A percentile compares a stretch with the other conserved stretches of the same genome.
Evolutionary conservation across 306 rosid genomes (phyloP).

Genomic region (Rosa multiflora): DNA sequence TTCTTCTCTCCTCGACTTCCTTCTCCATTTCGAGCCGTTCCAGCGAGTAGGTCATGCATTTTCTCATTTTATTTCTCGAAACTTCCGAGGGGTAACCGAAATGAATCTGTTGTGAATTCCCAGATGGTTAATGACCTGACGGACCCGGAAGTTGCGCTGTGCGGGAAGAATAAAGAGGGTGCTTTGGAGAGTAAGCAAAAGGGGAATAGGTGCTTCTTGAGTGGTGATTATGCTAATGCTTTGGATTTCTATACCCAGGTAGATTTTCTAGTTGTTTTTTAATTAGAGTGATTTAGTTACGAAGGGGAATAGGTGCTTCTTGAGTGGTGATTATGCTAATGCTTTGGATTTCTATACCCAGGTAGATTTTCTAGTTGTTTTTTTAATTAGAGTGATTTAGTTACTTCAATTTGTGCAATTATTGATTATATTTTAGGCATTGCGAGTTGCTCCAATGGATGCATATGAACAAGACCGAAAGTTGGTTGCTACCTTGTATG

Average conservation of each 20-base stretch:
- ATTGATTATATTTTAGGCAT: conserved; percentile 43
- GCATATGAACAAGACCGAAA: conserved; percentile 49
- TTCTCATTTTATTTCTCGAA: background rate
- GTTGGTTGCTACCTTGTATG: conserved; percentile 60
- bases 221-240: conserved; percentile 51
- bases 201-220: conserved; percentile 61
- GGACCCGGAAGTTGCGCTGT: conserved; percentile 51
- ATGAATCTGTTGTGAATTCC: background rate
- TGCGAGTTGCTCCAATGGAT: conserved; percentile 66
- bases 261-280: background rate
- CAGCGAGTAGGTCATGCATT: conserved; percentile 43
- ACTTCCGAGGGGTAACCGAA: background rate
- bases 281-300: background rate
- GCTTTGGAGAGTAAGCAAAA: conserved; percentile 63
- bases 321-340: conserved; percentile 39
- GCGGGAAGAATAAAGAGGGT: conserved; percentile 65
- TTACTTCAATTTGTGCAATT: background rate
- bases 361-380: conserved; percentile 27
- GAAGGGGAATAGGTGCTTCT: conserved; percentile 68
- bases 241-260: conserved; percentile 69
- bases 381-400: background rate
- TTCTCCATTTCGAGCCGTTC: conserved; percentile 58
- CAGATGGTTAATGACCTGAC: conserved; percentile 61
- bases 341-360: conserved; percentile 65
- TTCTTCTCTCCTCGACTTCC: conserved; percentile 54